Conservation (phyloP, 352 stramenopile genomes). For the Peronospora destructor region DNA sequence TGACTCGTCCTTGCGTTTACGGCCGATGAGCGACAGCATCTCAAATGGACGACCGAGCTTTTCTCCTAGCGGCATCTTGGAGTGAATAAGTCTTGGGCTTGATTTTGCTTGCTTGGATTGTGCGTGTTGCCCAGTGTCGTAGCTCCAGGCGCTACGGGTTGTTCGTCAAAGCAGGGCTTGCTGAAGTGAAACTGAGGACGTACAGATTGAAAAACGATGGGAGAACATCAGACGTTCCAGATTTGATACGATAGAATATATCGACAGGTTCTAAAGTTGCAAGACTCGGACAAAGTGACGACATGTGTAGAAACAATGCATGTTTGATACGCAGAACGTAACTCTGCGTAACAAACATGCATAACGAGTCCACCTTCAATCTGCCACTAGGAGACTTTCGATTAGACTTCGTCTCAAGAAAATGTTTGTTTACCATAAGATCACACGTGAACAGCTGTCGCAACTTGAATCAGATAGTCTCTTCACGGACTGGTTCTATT, state of each 20-base stretch:
- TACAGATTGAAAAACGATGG: too few relatives aligned
- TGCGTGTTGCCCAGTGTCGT: not conserved
- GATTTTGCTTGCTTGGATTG: too few relatives aligned
- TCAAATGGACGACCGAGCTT: constrained; percentile 55
- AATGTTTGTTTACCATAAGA: not conserved
- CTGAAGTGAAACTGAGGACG: constrained; percentile 2
- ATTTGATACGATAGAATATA: not conserved
- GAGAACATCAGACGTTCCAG: not conserved
- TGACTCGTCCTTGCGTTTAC: constrained; percentile 48
- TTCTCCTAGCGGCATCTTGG: constrained; percentile 43
- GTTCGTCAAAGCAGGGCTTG: not conserved
- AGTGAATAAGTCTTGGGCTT: not conserved
- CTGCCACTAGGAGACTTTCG: not conserved
- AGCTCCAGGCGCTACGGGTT: not conserved
- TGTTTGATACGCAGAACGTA: not conserved
- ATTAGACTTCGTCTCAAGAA: constrained; percentile 1
- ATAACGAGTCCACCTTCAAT: not conserved
- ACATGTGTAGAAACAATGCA: not conserved
- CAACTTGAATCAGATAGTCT: not conserved
- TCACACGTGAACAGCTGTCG: not conserved
- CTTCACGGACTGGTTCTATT: too few relatives aligned
- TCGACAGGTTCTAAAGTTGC: not conserved
- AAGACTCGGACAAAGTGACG: not conserved
- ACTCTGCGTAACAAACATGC: too few relatives aligned
- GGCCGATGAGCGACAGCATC: constrained; percentile 53